Evolutionary conservation across 495 filamentous ascomycete genomes (phyloP).

Genomic region (Emericellopsis terricola): DNA sequence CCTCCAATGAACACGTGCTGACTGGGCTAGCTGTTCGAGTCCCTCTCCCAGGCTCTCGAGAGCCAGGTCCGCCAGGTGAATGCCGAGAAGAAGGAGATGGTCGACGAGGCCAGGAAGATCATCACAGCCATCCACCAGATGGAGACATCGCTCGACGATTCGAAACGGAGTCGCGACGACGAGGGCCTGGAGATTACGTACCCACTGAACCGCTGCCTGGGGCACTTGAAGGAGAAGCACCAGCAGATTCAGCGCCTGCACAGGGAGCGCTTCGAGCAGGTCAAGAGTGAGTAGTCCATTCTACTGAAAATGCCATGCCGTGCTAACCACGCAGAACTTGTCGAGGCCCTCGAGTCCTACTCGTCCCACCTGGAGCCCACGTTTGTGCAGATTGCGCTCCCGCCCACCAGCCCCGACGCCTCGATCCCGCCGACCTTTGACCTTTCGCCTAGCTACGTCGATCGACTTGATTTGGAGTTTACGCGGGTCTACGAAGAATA

Average conservation of each 20-base stretch:
- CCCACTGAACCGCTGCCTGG: slow-evolving; percentile 63
- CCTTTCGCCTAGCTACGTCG: slow-evolving; percentile 74
- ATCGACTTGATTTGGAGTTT: slow-evolving; percentile 76
- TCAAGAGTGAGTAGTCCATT: slow-evolving; percentile 50
- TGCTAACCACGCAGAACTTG: slow-evolving; percentile 46
- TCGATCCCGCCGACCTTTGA: slow-evolving; percentile 70
- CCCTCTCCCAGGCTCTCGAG: slow-evolving; percentile 71
- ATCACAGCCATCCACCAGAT: slow-evolving; percentile 80
- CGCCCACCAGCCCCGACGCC: slow-evolving; percentile 58
- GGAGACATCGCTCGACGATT: slow-evolving; percentile 74
- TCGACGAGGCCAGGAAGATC: slow-evolving; percentile 70
- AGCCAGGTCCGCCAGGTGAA: slow-evolving; percentile 67
- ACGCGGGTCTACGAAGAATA: slow-evolving; percentile 92
- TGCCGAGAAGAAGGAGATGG: slow-evolving; percentile 71
- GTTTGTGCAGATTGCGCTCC: slow-evolving; percentile 64
- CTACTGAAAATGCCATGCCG: background rate
- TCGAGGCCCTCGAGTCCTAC: slow-evolving; percentile 83
- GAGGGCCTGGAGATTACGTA: slow-evolving; percentile 56
- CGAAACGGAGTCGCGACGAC: slow-evolving; percentile 37
- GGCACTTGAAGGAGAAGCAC: slow-evolving; percentile 70
- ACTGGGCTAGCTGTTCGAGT: slow-evolving; percentile 54
- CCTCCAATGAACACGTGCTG: background rate
- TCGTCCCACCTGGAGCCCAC: slow-evolving; percentile 80
- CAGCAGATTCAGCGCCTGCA: slow-evolving; percentile 61
- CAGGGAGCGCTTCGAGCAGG: slow-evolving; percentile 78